Evolutionary conservation across 192 early-diverging fungal species (phyloP).

Genomic region (Radiomyces spectabilis): DNA sequence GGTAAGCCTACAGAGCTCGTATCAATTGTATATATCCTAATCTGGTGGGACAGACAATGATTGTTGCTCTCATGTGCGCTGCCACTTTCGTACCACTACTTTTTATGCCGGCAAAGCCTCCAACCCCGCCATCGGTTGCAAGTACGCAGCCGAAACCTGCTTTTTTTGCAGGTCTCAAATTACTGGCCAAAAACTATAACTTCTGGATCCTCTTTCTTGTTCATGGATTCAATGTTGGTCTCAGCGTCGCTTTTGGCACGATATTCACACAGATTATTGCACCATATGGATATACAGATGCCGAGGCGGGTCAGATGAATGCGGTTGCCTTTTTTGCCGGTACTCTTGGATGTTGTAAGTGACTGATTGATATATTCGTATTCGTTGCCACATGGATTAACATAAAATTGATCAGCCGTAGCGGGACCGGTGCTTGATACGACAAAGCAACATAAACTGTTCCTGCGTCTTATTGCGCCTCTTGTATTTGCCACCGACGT

Average conservation of each 20-base stretch:
- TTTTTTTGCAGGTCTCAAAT: slow-evolving; percentile 8
- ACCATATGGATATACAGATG: slow-evolving; percentile 27
- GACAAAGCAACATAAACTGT: slow-evolving; percentile 22
- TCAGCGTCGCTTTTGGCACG: slow-evolving; percentile 20
- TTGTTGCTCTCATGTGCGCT: slow-evolving; percentile 7
- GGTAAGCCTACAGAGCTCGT: no score
- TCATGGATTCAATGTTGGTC: slow-evolving; percentile 24
- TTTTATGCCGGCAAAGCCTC: slow-evolving; percentile 18
- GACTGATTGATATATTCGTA: neutral
- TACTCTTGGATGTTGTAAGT: slow-evolving; percentile 26
- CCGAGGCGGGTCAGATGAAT: slow-evolving; percentile 22
- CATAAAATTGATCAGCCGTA: neutral
- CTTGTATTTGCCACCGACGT: slow-evolving; percentile 15
- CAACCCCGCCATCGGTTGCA: slow-evolving; percentile 17
- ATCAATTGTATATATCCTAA: neutral
- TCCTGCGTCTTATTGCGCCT: slow-evolving; percentile 18
- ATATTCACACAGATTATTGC: slow-evolving; percentile 25
- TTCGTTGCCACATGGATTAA: slow-evolving; percentile 3
- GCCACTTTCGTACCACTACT: slow-evolving; percentile 11
- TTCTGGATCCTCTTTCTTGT: slow-evolving; percentile 22
- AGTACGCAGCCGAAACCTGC: neutral
- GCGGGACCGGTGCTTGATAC: slow-evolving; percentile 24
- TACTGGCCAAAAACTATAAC: slow-evolving; percentile 21
- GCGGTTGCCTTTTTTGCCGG: slow-evolving; percentile 21
- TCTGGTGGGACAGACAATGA: neutral